Conservation (phyloP, 352 stramenopile species). For the Globisporangium emineosum region DNA sequence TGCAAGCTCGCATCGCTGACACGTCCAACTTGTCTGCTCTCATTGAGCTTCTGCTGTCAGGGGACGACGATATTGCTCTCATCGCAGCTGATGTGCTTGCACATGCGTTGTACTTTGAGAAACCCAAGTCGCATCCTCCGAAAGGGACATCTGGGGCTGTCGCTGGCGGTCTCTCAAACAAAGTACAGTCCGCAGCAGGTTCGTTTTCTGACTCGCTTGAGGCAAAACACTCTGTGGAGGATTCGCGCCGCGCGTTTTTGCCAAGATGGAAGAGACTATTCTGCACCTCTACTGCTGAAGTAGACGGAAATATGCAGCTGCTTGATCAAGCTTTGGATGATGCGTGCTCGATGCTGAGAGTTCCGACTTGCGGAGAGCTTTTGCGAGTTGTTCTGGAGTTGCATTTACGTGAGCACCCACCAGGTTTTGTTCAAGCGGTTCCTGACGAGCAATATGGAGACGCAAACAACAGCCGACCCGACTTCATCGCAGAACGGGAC, state of each 20-base stretch:
- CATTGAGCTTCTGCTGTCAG: slow-evolving; percentile 2
- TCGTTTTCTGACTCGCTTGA: background rate
- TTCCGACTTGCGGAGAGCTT: slow-evolving; percentile 1
- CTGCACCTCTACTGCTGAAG: background rate
- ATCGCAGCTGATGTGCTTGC: slow-evolving; percentile 14
- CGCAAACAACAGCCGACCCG: background rate
- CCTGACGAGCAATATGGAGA: background rate
- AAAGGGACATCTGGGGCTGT: background rate
- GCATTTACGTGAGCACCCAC: background rate
- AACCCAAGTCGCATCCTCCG: background rate
- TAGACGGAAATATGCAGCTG: slow-evolving; percentile 9
- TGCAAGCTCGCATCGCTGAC: slow-evolving; percentile 26
- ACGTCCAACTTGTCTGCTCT: slow-evolving; percentile 13
- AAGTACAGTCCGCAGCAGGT: background rate
- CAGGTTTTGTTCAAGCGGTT: background rate
- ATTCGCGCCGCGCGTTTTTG: slow-evolving; percentile 5
- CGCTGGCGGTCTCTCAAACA: background rate
- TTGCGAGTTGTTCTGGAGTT: slow-evolving; percentile 8
- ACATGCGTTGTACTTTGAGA: slow-evolving; percentile 16
- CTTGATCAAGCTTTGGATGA: slow-evolving; percentile 9
- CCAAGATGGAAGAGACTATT: slow-evolving; percentile 13
- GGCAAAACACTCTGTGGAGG: background rate
- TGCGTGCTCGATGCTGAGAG: background rate
- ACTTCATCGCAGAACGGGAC: background rate
- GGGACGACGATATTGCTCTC: background rate